Evolutionary conservation across 345 rosid species (phyloP), one percentile per base, ranked within the genome.

Genomic region (Orychophragmus violaceus): DNA sequence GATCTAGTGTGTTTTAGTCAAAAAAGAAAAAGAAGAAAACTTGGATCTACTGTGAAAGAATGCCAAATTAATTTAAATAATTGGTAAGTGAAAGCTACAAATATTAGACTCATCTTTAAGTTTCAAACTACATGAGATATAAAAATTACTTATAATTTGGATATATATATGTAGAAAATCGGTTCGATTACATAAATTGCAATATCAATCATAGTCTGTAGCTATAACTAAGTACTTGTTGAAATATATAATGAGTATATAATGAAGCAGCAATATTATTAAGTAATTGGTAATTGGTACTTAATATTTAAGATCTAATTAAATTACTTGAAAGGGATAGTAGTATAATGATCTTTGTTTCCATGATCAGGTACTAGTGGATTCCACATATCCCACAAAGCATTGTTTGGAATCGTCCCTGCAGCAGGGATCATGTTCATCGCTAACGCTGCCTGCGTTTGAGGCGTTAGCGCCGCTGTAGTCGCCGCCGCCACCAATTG

Each of bases 321-420:
- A 27, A 27, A 51, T 80, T 81, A 85, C 89, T 87, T 88, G 79
- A 91, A 91, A 28, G 85, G 81, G 59, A 48, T 37, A 68, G 74
- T 78, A 62, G 61, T 78, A 80, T 62, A 78, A 39, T 42, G 77
- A 73, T 84, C 86, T 74, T 74, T 77, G 76, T 57, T 77, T 18
- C 80, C 82, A 36, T 41, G 48, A 16, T 90, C 92, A 5, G 87
- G 84, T 51, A 81, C 69, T 16, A 82, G 56, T n/a, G 87, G 90
- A 70, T 82, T 91, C 97, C 97, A 91, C 74, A 74, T 19, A 29
- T 91, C 96, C 97, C 96, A 88, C 68, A 86, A 82, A 44, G 86
- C 69, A 41, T 23, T 59, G 67, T 58, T 70, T 17, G 82, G 84
- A 49, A 79, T 62, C 12, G 79, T 59, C 51, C 70, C 64, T 62